Percentiles rank a stretch among this genome's conserved stretches.
These are phyloP conservation scores for Jasminum sambac DNA, from an alignment of 257 asterid species.

Conservation along the genomic window DNA sequence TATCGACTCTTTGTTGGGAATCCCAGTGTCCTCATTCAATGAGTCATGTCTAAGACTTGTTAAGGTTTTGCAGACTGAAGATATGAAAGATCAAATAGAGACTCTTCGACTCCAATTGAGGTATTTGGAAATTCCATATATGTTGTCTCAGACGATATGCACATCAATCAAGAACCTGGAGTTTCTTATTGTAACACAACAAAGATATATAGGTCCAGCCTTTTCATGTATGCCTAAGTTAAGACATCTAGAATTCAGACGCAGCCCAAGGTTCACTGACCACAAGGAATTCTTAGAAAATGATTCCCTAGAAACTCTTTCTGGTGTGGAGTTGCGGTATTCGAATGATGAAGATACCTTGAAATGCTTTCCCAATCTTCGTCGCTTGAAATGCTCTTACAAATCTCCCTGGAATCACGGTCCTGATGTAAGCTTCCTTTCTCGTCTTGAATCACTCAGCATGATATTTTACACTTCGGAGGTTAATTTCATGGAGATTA, in stretches of 20 bases:
- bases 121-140: constrained; percentile 9
- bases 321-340: background rate
- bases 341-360: background rate
- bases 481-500: background rate
- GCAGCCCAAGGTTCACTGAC: background rate
- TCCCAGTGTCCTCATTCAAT: background rate
- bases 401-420: too few species aligned
- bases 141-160: background rate
- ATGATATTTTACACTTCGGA: background rate
- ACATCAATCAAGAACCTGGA: constrained; percentile 5
- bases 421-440: background rate
- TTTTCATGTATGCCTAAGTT: background rate
- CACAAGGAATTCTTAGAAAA: background rate
- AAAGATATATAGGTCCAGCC: background rate
- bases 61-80: background rate
- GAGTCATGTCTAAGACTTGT: constrained; percentile 4
- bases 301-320: constrained; percentile 1
- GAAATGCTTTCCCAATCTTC: background rate
- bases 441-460: background rate
- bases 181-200: background rate
- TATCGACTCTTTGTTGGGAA: background rate
- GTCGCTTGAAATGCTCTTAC: background rate
- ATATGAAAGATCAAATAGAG: background rate
- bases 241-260: background rate
- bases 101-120: background rate